Evolutionary conservation across 768 basidiomycete species (phyloP), one percentile per base, ranked within the genome.

Genomic region (Psilocybe azurescens): DNA sequence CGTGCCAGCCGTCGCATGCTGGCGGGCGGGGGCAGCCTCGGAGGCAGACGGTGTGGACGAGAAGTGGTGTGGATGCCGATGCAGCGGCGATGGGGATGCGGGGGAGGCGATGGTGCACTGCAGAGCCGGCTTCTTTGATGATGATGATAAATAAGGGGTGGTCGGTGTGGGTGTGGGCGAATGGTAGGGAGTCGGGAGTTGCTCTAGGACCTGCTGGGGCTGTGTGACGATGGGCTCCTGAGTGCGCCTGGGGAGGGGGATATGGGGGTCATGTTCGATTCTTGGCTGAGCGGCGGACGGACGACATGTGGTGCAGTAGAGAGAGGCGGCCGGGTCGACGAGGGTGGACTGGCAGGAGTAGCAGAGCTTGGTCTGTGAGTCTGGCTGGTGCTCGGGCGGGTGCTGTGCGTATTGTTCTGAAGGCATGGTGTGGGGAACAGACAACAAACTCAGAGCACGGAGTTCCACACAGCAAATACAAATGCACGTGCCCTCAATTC

Each of bases 281-380:
- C 63, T 62, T 24, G 24, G 47, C 61, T 47, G 56, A 68, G 53
- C 53, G 78, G 64, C 32, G 71, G 65, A 60, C 74, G 77, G 39
- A 78, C 80, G 80, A 75, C 86, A 87, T 52, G 77, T 70, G 13
- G 75, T 73, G 65, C 86, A 88, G 57, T 87, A 68, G 33, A 72
- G 61, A 53, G 69, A 69, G 58, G 68, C 56, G 5, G 67, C 67
- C 16, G 70, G 67, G 69, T 82, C 81, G 41, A 76, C 70, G 55
- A 82, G 73, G 24, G 76, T 75, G 47, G 74, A 75, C 47, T 80
- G 78, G 64, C 84, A 85, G 16, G 73, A 70, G 9, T 78, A 68
- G 66, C 84, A 85, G 61, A 82, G 66, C 72, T 83, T 82, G 53
- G 70, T 69, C 70, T 82, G 73, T 24, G 66, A 73, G 11, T 76